Evolutionary conservation across 75 land plant species (phyloP).

Genomic region (Adiantum capillusveneris): DNA sequence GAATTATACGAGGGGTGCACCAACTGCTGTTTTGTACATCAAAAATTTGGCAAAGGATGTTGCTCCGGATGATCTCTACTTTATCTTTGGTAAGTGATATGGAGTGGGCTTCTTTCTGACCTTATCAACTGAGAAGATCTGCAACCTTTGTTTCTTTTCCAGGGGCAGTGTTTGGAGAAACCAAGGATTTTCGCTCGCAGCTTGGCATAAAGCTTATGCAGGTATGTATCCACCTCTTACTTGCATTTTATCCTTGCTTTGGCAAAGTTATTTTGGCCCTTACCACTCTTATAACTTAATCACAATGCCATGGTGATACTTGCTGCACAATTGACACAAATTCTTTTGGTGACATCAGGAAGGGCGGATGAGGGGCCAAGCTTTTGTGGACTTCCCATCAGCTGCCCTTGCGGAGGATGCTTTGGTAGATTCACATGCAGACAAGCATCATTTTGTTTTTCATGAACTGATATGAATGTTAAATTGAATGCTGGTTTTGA

Average conservation of each 20-base stretch:
- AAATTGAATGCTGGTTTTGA: slow-evolving; percentile 4
- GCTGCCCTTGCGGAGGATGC: slow-evolving; percentile 75
- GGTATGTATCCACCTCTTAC: slow-evolving; percentile 44
- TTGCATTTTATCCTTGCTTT: no score
- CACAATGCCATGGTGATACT: no score
- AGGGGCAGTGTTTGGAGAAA: slow-evolving; percentile 78
- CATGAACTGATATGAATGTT: no score
- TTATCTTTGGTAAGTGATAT: slow-evolving; percentile 60
- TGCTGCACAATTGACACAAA: no score
- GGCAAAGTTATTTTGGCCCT: no score
- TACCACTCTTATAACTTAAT: no score
- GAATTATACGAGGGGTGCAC: slow-evolving; percentile 77
- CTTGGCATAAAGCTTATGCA: slow-evolving; percentile 84
- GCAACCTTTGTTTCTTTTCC: slow-evolving; percentile 1
- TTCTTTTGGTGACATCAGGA: no score
- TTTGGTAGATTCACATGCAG: slow-evolving; percentile 36
- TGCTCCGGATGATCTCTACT: slow-evolving; percentile 69
- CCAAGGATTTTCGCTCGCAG: slow-evolving; percentile 49
- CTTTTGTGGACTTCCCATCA: slow-evolving; percentile 93
- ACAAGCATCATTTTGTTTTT: no score
- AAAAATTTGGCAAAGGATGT: slow-evolving; percentile 95
- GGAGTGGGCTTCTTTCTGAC: background rate
- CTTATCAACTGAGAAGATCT: background rate
- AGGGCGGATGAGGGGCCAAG: slow-evolving; percentile 57
- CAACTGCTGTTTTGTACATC: slow-evolving; percentile 77